phyloP scores from a whole-genome alignment of 371 early-diverging fungal genomes.

The Mucor mucedo region DNA sequence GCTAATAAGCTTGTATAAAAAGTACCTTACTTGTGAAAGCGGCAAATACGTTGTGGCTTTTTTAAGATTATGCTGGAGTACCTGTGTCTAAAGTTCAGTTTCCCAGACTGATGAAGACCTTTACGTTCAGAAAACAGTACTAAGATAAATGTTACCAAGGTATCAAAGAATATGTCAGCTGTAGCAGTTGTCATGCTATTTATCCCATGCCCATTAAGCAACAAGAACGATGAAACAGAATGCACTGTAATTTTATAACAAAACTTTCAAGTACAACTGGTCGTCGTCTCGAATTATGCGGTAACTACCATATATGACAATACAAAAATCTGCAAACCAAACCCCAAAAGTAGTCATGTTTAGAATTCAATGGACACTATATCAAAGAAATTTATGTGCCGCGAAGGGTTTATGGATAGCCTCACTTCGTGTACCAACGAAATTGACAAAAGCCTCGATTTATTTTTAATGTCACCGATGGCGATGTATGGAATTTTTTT shows the following conservation, averaged over 20 bases:
- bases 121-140: background rate
- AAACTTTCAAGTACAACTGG: background rate
- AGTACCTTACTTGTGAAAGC: background rate
- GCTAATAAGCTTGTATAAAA: background rate
- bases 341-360: background rate
- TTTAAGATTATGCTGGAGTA: background rate
- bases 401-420: background rate
- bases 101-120: background rate
- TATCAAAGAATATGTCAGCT: background rate
- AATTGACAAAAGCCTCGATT: no score
- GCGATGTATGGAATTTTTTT: background rate
- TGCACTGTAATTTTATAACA: background rate
- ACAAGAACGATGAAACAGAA: background rate
- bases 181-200: background rate
- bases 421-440: background rate
- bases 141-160: background rate
- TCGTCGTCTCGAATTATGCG: background rate
- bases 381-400: background rate
- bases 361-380: background rate
- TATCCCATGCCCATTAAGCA: background rate
- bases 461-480: background rate
- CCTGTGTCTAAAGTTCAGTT: no score
- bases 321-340: background rate
- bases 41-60: background rate
- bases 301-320: background rate